Percentiles rank a stretch among this genome's conserved stretches.
These are phyloP conservation scores for Onygenales sp. DNA, from an alignment of 2,329 filamentous ascomycete genomes.

Conservation along the genomic window DNA sequence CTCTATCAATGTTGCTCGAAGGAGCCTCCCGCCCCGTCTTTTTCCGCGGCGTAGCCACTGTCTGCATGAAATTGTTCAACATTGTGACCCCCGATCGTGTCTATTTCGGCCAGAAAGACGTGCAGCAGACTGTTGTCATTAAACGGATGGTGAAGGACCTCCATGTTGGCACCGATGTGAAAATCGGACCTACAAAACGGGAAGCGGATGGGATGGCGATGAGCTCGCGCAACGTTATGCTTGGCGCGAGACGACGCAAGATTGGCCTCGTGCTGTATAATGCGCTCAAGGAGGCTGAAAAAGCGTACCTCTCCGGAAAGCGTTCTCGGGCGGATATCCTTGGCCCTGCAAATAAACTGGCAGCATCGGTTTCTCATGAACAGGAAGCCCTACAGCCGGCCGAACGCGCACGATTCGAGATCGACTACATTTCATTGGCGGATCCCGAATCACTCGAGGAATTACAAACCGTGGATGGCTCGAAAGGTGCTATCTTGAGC, in stretches of 20 bases:
- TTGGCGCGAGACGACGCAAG: constrained; percentile 63
- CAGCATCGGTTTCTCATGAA: constrained; percentile 45
- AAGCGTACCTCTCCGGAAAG: constrained; percentile 49
- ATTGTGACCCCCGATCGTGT: constrained; percentile 68
- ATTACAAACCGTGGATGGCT: constrained; percentile 58
- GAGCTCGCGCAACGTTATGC: constrained; percentile 88
- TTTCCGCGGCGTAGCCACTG: constrained; percentile 90
- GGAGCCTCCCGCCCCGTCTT: constrained; percentile 83
- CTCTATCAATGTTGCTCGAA: constrained; percentile 71
- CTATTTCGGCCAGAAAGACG: constrained; percentile 96
- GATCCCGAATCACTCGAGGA: constrained; percentile 79
- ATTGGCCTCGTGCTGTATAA: constrained; percentile 64
- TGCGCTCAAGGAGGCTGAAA: constrained; percentile 62
- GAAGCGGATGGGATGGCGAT: constrained; percentile 77
- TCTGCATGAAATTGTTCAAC: constrained; percentile 91
- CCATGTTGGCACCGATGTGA: constrained; percentile 64
- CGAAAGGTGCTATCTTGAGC: constrained; percentile 71
- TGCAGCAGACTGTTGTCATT: constrained; percentile 91
- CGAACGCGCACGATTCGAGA: constrained; percentile 62
- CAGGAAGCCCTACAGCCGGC: constrained; percentile 53
- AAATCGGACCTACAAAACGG: constrained; percentile 64
- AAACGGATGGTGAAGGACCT: constrained; percentile 82
- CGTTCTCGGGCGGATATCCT: constrained; percentile 58
- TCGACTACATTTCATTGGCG: constrained; percentile 88
- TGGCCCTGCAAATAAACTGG: constrained; percentile 55